Evolutionary conservation across 2,329 filamentous ascomycete species (phyloP).

Genomic region (Dactylellina leptospora): DNA sequence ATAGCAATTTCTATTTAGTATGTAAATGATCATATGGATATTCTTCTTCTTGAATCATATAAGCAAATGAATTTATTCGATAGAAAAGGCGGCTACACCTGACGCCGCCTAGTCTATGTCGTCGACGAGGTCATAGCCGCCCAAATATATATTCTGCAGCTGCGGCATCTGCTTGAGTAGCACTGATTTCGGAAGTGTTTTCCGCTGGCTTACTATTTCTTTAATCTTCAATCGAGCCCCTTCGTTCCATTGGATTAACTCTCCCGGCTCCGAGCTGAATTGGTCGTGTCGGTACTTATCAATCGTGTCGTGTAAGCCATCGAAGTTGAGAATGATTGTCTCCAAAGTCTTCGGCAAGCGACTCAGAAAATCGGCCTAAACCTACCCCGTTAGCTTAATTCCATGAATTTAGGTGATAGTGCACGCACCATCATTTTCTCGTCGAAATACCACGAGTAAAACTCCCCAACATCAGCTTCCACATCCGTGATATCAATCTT

Average conservation of each 20-base stretch:
- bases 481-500: background rate
- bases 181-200: background rate
- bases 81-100: background rate
- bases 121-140: slow-evolving; percentile 25
- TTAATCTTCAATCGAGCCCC: background rate
- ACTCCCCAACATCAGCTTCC: background rate
- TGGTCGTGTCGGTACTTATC: slow-evolving; percentile 31
- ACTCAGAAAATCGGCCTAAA: slow-evolving; percentile 12
- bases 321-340: slow-evolving; percentile 19
- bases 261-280: slow-evolving; percentile 2
- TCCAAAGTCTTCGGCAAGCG: slow-evolving; percentile 17
- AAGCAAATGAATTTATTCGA: background rate
- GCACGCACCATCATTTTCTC: slow-evolving; percentile 33
- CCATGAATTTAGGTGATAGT: background rate
- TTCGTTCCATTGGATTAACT: slow-evolving; percentile 1
- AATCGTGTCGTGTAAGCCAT: slow-evolving; percentile 27
- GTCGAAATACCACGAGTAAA: slow-evolving; percentile 26
- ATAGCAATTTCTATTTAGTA: too few relatives aligned
- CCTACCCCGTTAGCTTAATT: slow-evolving; percentile 1
- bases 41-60: too few relatives aligned
- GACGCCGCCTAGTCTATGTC: background rate
- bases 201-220: slow-evolving; percentile 16
- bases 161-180: slow-evolving; percentile 21
- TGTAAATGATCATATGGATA: too few relatives aligned
- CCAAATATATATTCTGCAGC: slow-evolving; percentile 13